Base-by-base conservation (phyloP, 805 yeast genomes). In the Lipomyces yamanashiensis region DNA sequence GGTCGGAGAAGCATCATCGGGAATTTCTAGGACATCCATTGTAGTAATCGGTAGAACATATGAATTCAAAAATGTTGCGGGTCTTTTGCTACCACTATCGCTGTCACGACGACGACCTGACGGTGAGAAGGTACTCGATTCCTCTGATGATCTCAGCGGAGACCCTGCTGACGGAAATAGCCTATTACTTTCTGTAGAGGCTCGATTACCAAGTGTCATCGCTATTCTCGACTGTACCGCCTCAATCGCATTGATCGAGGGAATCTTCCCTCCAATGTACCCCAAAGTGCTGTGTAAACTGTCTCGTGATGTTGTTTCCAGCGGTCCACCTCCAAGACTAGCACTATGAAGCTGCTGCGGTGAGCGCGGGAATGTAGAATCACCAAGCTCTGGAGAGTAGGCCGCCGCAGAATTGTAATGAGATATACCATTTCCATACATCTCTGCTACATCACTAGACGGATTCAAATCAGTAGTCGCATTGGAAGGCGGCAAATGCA, bases 201-300 rank as follows among this genome's bases (percentile, higher is more conserved):
- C 37, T 12, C 55, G n/a, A 12, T 53, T 54, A 1, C 68, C 62
- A 15, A 65, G 34, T 7, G 68, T 63, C 64, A 63, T 23, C 12
- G 68, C 68, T 21, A 65, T 65, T 21, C 68, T 60, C 23, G 64
- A 59, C 54, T 65, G 68, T 34, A 65, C 67, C 12, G 67, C 59
- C 41, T 65, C 67, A 40, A 65, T 65, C 9, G 68, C 47, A 21
- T 56, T 59, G 9, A 65, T 63, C 12, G 68, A 63, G 28, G 59
- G 68, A 59, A 57, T 33, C 36, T 41, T 63, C 19, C 62, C 58
- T 1, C 62, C 59, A 33, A 63, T 56, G 37, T 49, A 39, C 19
- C 65, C 65, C n/a, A 59, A 47, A 43, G 34, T 48, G 37, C 37
- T 41, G 13, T 17, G 17, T 10, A 48, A 17, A 34, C 48, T 44